Evolutionary conservation across 2,329 filamentous ascomycete genomes (phyloP).

Genomic region (Diplodia corticola): DNA sequence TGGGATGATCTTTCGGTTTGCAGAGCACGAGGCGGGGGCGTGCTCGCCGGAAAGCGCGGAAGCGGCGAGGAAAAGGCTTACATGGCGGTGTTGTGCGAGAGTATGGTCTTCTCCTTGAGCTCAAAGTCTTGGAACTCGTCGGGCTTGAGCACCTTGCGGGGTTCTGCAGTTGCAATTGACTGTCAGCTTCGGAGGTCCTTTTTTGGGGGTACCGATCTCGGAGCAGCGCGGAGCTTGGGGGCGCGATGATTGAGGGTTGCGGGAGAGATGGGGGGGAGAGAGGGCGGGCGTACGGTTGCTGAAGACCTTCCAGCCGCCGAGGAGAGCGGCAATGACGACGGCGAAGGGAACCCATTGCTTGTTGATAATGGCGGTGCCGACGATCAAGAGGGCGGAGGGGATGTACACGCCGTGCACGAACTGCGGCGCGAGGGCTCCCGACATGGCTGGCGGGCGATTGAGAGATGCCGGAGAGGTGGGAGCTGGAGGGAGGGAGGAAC

Average conservation of each 20-base stretch:
- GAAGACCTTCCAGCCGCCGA: slow-evolving; percentile 72
- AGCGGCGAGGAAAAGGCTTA: slow-evolving; percentile 49
- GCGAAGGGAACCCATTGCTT: slow-evolving; percentile 69
- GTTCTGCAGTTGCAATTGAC: slow-evolving; percentile 51
- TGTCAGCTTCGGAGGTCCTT: background rate
- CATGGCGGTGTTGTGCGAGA: slow-evolving; percentile 99
- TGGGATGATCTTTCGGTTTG: background rate
- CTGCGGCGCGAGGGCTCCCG: slow-evolving; percentile 50
- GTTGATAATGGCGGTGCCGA: slow-evolving; percentile 77
- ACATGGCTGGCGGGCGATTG: slow-evolving; percentile 1
- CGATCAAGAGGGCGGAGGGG: slow-evolving; percentile 74
- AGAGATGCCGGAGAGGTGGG: background rate
- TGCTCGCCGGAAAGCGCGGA: too few species aligned
- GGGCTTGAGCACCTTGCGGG: slow-evolving; percentile 82
- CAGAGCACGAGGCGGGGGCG: background rate
- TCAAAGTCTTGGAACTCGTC: slow-evolving; percentile 87
- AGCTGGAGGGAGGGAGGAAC: background rate
- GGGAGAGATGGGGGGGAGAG: background rate
- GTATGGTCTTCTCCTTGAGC: slow-evolving; percentile 89
- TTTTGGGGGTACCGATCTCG: background rate
- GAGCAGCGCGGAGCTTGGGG: background rate
- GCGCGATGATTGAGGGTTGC: background rate
- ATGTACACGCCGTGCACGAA: slow-evolving; percentile 81
- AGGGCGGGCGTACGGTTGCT: slow-evolving; percentile 61
- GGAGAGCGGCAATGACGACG: slow-evolving; percentile 61